phyloP scores from a whole-genome alignment of 148 eudicot species.

The Agrostemma githago region DNA sequence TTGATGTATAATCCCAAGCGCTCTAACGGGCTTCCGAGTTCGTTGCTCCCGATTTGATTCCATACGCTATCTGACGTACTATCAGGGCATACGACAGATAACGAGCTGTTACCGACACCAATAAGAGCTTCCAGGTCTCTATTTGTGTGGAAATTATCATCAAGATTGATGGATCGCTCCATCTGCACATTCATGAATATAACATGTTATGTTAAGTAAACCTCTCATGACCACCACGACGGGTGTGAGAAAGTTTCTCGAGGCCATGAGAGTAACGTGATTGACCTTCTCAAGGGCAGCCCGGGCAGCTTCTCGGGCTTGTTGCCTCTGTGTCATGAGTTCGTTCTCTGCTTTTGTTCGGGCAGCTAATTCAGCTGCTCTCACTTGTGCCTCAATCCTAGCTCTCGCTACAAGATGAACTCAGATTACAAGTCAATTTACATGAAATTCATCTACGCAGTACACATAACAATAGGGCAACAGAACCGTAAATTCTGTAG shows the following conservation, averaged over 20 bases:
- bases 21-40: conserved; percentile 9
- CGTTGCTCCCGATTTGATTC: conserved; percentile 13
- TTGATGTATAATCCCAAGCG: conserved; percentile 1
- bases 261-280: conserved; percentile 14
- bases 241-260: neutral
- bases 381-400: conserved; percentile 62
- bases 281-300: conserved; percentile 17
- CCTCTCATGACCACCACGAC: conserved; percentile 6
- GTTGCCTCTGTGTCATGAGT: conserved; percentile 28
- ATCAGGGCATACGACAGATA: conserved; percentile 10
- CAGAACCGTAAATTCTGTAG: neutral
- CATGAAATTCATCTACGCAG: neutral
- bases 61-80: conserved; percentile 10
- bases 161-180: conserved; percentile 64
- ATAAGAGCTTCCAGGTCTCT: conserved; percentile 54
- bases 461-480: neutral
- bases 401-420: conserved; percentile 45
- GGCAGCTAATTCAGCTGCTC: conserved; percentile 36
- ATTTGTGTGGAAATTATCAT: conserved; percentile 36
- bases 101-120: conserved; percentile 25
- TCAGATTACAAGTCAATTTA: neutral
- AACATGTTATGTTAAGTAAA: neutral
- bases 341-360: conserved; percentile 39
- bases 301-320: conserved; percentile 2
- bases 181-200: conserved; percentile 44